Evolutionary conservation across 768 basidiomycete genomes (phyloP).

Genomic region (Serendipita sp.): DNA sequence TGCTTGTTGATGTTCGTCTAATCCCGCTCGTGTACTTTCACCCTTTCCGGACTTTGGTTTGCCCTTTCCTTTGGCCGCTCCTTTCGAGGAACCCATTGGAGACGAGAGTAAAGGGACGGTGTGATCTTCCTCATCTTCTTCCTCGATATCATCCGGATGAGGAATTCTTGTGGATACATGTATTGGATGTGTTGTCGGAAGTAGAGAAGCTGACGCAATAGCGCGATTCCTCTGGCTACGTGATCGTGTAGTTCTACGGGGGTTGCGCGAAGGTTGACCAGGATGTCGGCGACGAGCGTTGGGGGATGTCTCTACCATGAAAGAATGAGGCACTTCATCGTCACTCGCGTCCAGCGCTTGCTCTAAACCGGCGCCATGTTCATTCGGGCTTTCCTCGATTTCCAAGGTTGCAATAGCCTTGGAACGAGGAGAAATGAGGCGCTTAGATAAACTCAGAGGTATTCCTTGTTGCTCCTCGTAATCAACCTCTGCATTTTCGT

Average conservation of each 20-base stretch:
- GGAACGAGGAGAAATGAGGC: neutral
- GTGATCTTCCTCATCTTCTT: conserved; percentile 18
- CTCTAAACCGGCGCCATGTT: neutral
- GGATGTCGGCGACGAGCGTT: neutral
- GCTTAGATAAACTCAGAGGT: neutral
- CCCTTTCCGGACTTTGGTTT: conserved; percentile 9
- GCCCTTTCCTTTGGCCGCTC: neutral
- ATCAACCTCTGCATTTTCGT: conserved; percentile 6
- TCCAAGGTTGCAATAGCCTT: neutral
- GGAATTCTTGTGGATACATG: conserved; percentile 36
- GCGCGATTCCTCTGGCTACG: conserved; percentile 20
- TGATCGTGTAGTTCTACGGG: neutral
- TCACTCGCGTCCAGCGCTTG: conserved; percentile 34
- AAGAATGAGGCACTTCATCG: conserved; percentile 72
- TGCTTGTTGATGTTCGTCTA: conserved; percentile 78
- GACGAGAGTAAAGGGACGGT: neutral
- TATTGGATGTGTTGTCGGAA: conserved; percentile 23
- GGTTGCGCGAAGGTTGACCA: neutral
- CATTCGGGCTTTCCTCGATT: neutral
- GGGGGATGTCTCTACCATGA: conserved; percentile 61
- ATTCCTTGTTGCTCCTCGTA: neutral
- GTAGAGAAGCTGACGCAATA: conserved; percentile 19
- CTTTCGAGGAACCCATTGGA: conserved; percentile 2
- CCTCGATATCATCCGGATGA: conserved; percentile 46
- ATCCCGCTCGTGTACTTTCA: conserved; percentile 41